Conservation (phyloP, 768 basidiomycete species). For the Gautieria morchelliformis region DNA sequence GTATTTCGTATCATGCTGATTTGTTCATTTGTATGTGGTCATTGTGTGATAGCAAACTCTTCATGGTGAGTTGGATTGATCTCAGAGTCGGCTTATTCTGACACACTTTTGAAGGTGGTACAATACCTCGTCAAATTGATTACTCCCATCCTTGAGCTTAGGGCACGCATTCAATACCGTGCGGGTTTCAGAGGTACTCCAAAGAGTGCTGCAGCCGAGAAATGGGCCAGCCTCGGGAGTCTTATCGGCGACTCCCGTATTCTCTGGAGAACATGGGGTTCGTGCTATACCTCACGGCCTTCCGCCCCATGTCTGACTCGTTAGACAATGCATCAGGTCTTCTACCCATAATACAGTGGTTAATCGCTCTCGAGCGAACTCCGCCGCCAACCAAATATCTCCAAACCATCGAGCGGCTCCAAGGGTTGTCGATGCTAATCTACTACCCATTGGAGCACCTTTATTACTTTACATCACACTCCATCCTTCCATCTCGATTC, state of each 20-base stretch:
- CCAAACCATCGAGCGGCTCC: conserved; percentile 69
- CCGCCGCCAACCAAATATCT: conserved; percentile 62
- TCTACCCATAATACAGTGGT: conserved; percentile 74
- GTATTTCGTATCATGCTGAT: conserved; percentile 9
- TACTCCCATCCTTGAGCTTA: conserved; percentile 52
- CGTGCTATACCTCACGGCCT: conserved; percentile 13
- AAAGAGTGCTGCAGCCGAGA: conserved; percentile 42
- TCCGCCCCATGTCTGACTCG: background rate
- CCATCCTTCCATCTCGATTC: conserved; percentile 46
- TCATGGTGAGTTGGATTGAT: conserved; percentile 40
- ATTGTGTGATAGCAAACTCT: conserved; percentile 49
- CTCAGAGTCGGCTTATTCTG: background rate
- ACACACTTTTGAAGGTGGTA: conserved; percentile 39
- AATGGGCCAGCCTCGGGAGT: conserved; percentile 43
- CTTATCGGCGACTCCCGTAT: conserved; percentile 60
- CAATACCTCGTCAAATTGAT: conserved; percentile 68
- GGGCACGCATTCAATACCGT: conserved; percentile 60
- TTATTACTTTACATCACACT: conserved; percentile 53
- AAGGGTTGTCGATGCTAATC: conserved; percentile 64
- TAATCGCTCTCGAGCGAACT: conserved; percentile 62
- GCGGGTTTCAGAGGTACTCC: conserved; percentile 48
- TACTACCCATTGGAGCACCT: conserved; percentile 78
- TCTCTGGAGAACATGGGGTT: conserved; percentile 76
- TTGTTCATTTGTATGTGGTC: background rate
- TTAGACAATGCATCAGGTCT: conserved; percentile 37